A percentile compares a stretch with the other conserved stretches of the same genome.
phyloP scores from a whole-genome alignment of 148 eudicot genomes.

The Mesembryanthemum crystallinum region DNA sequence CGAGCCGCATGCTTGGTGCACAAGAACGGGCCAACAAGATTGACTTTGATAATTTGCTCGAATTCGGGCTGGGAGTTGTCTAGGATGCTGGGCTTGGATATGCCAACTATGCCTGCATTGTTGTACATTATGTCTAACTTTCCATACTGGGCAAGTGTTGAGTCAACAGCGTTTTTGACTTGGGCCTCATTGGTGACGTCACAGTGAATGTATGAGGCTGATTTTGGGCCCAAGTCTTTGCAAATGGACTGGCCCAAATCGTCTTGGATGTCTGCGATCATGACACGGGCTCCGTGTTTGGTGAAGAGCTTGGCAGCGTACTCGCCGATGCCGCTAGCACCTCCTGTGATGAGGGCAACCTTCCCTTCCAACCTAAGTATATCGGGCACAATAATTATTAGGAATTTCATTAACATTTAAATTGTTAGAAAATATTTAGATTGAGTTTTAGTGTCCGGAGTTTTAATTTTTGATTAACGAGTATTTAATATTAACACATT shows the following conservation, averaged over 20 bases:
- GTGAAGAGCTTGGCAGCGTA: conserved; percentile 27
- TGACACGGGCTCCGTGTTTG: conserved; percentile 33
- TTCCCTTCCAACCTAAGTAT: conserved; percentile 35
- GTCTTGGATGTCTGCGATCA: conserved; percentile 39
- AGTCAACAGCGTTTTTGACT: conserved; percentile 28
- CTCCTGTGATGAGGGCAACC: conserved; percentile 45
- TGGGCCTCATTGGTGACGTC: conserved; percentile 31
- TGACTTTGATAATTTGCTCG: conserved; percentile 22
- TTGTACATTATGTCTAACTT: conserved; percentile 41
- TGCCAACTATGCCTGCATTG: conserved; percentile 26
- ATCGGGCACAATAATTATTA: too few relatives aligned
- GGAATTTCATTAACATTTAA: too few relatives aligned
- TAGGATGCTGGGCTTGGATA: conserved; percentile 13
- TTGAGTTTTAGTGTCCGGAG: too few relatives aligned
- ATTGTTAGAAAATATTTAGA: too few relatives aligned
- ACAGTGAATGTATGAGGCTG: conserved; percentile 34
- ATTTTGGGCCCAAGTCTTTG: conserved; percentile 24
- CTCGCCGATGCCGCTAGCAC: conserved; percentile 40
- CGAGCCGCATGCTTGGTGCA: conserved; percentile 44
- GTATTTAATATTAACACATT: too few relatives aligned
- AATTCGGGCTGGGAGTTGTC: conserved; percentile 25
- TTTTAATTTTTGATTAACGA: too few relatives aligned
- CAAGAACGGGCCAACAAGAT: conserved; percentile 34
- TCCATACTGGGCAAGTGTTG: conserved; percentile 21
- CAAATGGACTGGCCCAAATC: conserved; percentile 30